These are phyloP conservation scores for Xerocomus nothofagi DNA, from an alignment of 1,284 basidiomycete species.

Conservation along the genomic window DNA sequence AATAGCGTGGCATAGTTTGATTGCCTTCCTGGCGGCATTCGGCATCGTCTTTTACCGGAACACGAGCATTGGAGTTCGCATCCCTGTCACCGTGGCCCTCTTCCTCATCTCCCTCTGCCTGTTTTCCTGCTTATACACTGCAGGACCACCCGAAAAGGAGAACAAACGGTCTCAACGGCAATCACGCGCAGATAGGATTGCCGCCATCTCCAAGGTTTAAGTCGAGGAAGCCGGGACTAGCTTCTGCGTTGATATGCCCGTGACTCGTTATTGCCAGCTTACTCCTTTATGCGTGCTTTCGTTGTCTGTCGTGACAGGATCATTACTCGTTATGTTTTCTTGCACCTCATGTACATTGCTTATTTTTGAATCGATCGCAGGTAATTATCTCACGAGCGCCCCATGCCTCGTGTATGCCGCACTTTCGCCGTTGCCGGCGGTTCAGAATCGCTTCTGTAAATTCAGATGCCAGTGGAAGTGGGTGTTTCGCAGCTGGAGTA, in stretches of 20 bases:
- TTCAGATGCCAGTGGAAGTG: not conserved
- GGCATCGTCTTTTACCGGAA: conserved; percentile 22
- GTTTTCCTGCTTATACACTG: conserved; percentile 27
- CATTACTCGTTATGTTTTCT: not conserved
- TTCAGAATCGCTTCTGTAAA: not conserved
- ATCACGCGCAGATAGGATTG: not conserved
- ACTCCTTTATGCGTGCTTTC: not conserved
- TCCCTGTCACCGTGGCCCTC: conserved; percentile 27
- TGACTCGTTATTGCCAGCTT: not conserved
- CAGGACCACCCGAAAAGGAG: conserved; percentile 19
- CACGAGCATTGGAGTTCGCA: conserved; percentile 25
- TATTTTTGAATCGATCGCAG: conserved; percentile 8
- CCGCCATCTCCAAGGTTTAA: conserved; percentile 3
- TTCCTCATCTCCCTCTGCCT: conserved; percentile 20
- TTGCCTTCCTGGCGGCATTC: conserved; percentile 28
- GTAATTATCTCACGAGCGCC: not conserved
- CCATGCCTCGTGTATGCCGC: not conserved
- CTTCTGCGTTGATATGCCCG: conserved; percentile 1
- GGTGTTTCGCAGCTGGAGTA: not conserved
- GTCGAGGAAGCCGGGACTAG: not conserved
- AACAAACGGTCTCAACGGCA: not conserved
- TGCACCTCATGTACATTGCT: not conserved
- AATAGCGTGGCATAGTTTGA: conserved; percentile 12
- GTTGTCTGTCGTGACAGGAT: not conserved
- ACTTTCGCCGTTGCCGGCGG: not conserved